A percentile compares a stretch with the other conserved stretches of the same genome.
Conservation (phyloP, 164 flowering plant genomes). For the Paratinospora sagittata region DNA sequence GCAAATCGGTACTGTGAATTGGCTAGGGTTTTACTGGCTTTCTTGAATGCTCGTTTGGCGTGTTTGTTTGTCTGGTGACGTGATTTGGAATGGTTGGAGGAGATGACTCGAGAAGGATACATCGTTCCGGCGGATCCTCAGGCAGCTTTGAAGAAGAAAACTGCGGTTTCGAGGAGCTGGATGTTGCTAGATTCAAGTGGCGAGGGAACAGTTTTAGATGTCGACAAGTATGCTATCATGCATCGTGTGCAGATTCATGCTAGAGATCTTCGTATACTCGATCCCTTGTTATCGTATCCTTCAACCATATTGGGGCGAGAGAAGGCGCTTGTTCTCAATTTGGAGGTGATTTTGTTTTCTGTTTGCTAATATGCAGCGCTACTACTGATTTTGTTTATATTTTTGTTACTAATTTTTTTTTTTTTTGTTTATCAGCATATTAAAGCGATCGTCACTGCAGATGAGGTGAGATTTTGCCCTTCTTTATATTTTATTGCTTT, state of each 20-base stretch:
- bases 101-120: slow-evolving; percentile 47
- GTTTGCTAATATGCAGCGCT: background rate
- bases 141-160: slow-evolving; percentile 50
- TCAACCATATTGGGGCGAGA: slow-evolving; percentile 95
- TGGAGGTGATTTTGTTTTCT: slow-evolving; percentile 50
- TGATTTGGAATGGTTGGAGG: slow-evolving; percentile 20
- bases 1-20: background rate
- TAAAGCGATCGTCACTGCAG: slow-evolving; percentile 89
- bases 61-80: background rate
- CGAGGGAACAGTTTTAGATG: slow-evolving; percentile 52
- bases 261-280: slow-evolving; percentile 86
- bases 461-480: slow-evolving; percentile 50
- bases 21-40: background rate
- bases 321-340: slow-evolving; percentile 74
- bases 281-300: slow-evolving; percentile 85
- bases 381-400: background rate
- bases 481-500: background rate
- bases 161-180: slow-evolving; percentile 68
- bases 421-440: slow-evolving; percentile 55
- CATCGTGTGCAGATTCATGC: slow-evolving; percentile 85
- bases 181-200: slow-evolving; percentile 56
- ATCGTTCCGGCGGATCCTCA: slow-evolving; percentile 50
- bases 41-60: background rate
- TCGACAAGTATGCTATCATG: slow-evolving; percentile 87
- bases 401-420: background rate